phyloP scores from a whole-genome alignment of 495 filamentous ascomycete species.

The Filosporella fistucella region DNA sequence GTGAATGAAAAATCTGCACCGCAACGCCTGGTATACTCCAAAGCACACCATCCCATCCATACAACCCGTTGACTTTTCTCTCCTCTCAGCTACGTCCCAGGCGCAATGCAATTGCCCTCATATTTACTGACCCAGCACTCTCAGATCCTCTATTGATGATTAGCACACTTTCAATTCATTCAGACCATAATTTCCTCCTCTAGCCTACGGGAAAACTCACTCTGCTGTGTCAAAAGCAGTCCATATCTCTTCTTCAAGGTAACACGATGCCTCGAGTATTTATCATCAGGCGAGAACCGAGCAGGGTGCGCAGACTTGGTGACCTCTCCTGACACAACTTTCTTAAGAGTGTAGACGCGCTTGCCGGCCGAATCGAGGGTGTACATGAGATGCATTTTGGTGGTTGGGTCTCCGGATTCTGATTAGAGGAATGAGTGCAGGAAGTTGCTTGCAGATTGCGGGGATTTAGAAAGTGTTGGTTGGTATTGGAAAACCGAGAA shows the following conservation, averaged over 20 bases:
- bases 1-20: background rate
- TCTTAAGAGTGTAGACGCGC: constrained; percentile 85
- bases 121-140: constrained; percentile 33
- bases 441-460: too few species aligned
- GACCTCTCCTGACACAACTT: constrained; percentile 70
- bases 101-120: too few species aligned
- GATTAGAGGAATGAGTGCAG: background rate
- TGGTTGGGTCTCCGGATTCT: background rate
- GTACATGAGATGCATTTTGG: constrained; percentile 85
- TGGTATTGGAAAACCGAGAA: too few species aligned
- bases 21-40: constrained; percentile 19
- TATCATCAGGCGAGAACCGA: constrained; percentile 95
- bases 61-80: background rate
- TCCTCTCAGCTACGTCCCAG: background rate
- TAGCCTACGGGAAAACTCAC: constrained; percentile 40
- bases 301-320: constrained; percentile 96
- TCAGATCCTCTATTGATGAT: constrained; percentile 35
- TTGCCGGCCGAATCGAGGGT: constrained; percentile 72
- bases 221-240: constrained; percentile 79
- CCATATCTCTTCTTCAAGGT: constrained; percentile 90
- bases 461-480: too few species aligned
- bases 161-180: too few species aligned
- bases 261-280: constrained; percentile 91
- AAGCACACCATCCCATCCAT: background rate
- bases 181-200: too few species aligned